Evolutionary conservation across 352 stramenopile species (phyloP), one percentile per base, ranked within the genome.

Genomic region (Phytopythium mirpurense): DNA sequence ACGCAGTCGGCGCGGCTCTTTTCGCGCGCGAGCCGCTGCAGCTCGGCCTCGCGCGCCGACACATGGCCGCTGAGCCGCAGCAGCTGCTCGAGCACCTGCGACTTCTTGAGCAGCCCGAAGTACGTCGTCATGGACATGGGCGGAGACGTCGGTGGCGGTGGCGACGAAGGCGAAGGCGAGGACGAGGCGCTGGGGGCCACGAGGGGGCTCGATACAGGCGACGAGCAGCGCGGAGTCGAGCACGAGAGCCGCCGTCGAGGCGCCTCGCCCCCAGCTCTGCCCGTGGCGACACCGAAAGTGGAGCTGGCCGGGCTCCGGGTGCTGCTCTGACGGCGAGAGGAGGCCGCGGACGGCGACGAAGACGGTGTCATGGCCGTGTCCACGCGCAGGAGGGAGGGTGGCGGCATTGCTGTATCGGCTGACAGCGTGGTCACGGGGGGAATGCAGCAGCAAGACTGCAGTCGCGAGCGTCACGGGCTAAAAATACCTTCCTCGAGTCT

Each of bases 101-200:
- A 74, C 40, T 86, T 88, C 51, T 86, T 88, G 10, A 88, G 66
- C 11, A 88, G 59, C 2, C 78, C 71, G 29, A 86, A 86, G 60
- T 88, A 88, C 31, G 68, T 68, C 37, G 80, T 74, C n/a, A 65
- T 54, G 32, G 44, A 75, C 61, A 86, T 86, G n/a, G 53, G 49
- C 15, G 61, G 52, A 14, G 38, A 26, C 18, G 35, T 41, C n/a
- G 26, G 11, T 32, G 23, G 21, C 2, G 23, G 32, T 15, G 41
- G 4, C 11, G 23, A 12, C 4, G 41, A 2, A 14, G 7, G 21
- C 0, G 41, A 10, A 14, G 9, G 3, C 0, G 41, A 11, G 2
- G 45, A 51, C 21, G 29, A 5, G 5, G 29, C 9, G 5, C 5
- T 9, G 29, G 29, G 9, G 5, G 5, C 29, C 5, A 32, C 9